Evolutionary conservation across 192 early-diverging fungal genomes (phyloP).

Genomic region (Coemansia sp.): DNA sequence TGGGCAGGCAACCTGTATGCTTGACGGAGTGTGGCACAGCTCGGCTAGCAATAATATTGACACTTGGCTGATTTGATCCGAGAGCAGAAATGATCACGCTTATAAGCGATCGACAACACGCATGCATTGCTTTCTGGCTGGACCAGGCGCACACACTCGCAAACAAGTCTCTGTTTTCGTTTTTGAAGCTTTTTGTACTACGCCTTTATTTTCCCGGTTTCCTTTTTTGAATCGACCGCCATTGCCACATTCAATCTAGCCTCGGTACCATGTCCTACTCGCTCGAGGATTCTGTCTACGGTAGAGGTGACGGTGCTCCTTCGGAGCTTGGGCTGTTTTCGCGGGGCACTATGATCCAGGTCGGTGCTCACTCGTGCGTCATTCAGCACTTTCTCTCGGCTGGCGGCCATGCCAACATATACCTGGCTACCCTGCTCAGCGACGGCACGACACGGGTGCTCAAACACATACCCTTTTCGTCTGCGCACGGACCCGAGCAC

Average conservation of each 20-base stretch:
- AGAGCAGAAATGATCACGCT: no score
- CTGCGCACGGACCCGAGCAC: slow-evolving; percentile 59
- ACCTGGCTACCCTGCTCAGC: slow-evolving; percentile 64
- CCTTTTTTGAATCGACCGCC: not conserved
- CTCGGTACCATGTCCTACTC: not conserved
- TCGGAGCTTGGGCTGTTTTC: slow-evolving; percentile 15
- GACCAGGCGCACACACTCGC: no score
- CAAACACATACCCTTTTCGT: slow-evolving; percentile 62
- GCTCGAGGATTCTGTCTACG: not conserved
- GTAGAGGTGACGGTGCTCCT: not conserved
- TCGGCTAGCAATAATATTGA: no score
- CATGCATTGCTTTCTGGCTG: no score
- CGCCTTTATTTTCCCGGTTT: no score
- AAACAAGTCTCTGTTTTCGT: no score
- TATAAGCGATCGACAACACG: no score
- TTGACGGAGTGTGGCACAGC: no score
- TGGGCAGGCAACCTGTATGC: no score
- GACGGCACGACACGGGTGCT: slow-evolving; percentile 65
- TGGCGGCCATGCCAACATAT: slow-evolving; percentile 89
- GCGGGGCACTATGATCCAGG: slow-evolving; percentile 45
- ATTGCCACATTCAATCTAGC: not conserved
- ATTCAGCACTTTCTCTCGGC: slow-evolving; percentile 42
- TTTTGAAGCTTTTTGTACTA: no score
- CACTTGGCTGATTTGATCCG: no score
- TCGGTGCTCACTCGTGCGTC: slow-evolving; percentile 35